These are phyloP conservation scores for Lasiodiplodia theobromae DNA, from an alignment of 2,329 filamentous ascomycete species.

Conservation along the genomic window DNA sequence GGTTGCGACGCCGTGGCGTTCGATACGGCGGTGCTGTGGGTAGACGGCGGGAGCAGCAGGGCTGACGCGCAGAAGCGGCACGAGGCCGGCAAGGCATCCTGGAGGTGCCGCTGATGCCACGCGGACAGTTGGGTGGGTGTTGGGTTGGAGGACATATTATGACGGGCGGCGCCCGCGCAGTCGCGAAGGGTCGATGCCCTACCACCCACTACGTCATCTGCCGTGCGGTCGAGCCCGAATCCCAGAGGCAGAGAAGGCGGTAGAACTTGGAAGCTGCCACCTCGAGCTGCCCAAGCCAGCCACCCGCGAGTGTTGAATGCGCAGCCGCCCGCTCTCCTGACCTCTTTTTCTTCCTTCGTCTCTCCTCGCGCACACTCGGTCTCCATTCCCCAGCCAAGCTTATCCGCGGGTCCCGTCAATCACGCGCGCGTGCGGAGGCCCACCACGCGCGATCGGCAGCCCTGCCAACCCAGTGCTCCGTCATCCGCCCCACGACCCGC, in stretches of 20 bases:
- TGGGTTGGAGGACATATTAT: constrained; percentile 10
- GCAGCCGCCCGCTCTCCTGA: constrained; percentile 20
- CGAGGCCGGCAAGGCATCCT: constrained; percentile 11
- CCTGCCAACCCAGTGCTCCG: constrained; percentile 14
- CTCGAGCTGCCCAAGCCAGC: constrained; percentile 19
- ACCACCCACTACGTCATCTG: constrained; percentile 22
- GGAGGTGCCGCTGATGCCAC: constrained; percentile 8
- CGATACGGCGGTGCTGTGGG: background rate
- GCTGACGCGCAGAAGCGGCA: constrained; percentile 24
- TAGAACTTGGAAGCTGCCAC: constrained; percentile 30
- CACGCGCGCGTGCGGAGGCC: constrained; percentile 24
- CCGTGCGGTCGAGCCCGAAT: constrained; percentile 16
- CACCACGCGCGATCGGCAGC: constrained; percentile 26
- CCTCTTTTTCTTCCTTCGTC: constrained; percentile 6
- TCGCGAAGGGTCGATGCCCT: constrained; percentile 5
- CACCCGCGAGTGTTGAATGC: background rate
- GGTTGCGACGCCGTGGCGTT: constrained; percentile 3
- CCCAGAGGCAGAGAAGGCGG: constrained; percentile 22
- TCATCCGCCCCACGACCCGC: constrained; percentile 13
- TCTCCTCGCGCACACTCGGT: constrained; percentile 1
- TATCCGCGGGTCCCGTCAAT: constrained; percentile 24
- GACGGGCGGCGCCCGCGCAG: constrained; percentile 10
- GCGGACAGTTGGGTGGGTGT: background rate
- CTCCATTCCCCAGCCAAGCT: constrained; percentile 4
- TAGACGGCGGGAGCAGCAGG: background rate